Percentiles rank a stretch among this genome's conserved stretches.
phyloP scores from a whole-genome alignment of 73 alveolate genomes.

The Paramecium caudatum region DNA sequence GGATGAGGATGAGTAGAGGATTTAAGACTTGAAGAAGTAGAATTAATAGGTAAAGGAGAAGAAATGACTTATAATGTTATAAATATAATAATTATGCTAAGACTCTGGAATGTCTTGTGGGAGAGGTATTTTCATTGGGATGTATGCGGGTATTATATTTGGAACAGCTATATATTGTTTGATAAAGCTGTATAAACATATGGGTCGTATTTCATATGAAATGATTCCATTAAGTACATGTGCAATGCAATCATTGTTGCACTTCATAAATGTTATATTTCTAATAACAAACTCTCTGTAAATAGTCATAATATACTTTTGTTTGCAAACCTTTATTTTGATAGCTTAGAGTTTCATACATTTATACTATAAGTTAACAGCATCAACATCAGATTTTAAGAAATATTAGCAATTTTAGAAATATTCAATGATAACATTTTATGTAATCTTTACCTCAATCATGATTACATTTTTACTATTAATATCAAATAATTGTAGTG shows the following conservation, averaged over 20 bases:
- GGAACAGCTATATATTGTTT: constrained; percentile 25
- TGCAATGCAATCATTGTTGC: constrained; percentile 38
- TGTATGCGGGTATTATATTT: constrained; percentile 12
- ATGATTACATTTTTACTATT: background rate
- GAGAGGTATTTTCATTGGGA: constrained; percentile 49
- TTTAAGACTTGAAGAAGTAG: background rate
- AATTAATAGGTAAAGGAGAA: background rate
- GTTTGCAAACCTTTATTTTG: constrained; percentile 48
- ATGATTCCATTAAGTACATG: constrained; percentile 44
- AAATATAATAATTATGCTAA: constrained; percentile 10
- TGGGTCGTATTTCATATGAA: constrained; percentile 49
- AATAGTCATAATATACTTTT: constrained; percentile 15
- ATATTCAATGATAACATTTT: background rate
- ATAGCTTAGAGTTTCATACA: constrained; percentile 47
- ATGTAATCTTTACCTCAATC: background rate
- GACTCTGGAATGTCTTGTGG: constrained; percentile 34
- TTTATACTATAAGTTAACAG: constrained; percentile 25
- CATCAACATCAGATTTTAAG: background rate
- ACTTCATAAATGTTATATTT: constrained; percentile 7
- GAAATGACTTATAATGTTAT: constrained; percentile 7
- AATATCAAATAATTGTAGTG: background rate
- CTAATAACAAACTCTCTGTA: background rate
- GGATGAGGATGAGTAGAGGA: constrained; percentile 32
- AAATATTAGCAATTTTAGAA: background rate
- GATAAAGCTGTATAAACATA: constrained; percentile 36